A percentile compares a stretch with the other conserved stretches of the same genome.
phyloP scores from a whole-genome alignment of 1,284 basidiomycete species.

The Ceratobasidium sp. region DNA sequence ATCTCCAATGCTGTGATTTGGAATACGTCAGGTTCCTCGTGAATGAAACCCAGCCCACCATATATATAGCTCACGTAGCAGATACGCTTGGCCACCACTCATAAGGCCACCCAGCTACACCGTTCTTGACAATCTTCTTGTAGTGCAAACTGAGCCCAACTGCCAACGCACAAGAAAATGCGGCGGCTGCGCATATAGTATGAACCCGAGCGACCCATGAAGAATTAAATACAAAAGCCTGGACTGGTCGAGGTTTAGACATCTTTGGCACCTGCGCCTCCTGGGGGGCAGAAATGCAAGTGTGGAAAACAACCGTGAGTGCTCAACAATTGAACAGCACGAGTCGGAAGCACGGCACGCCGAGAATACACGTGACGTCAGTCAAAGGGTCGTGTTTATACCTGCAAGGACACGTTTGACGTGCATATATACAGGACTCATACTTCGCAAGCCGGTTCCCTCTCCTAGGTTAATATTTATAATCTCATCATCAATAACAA shows the following conservation, averaged over 20 bases:
- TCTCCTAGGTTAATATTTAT: background rate
- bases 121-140: slow-evolving; percentile 89
- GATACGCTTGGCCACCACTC: slow-evolving; percentile 96
- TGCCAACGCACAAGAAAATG: slow-evolving; percentile 76
- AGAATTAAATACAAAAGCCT: slow-evolving; percentile 56
- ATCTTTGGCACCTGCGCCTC: background rate
- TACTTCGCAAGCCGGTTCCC: background rate
- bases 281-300: background rate
- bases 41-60: slow-evolving; percentile 20
- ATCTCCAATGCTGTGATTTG: slow-evolving; percentile 77
- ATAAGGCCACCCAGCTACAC: slow-evolving; percentile 83
- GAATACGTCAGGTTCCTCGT: no score
- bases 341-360: slow-evolving; percentile 4
- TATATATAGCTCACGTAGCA: slow-evolving; percentile 79
- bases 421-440: background rate
- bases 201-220: slow-evolving; percentile 71
- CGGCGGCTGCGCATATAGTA: slow-evolving; percentile 73
- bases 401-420: slow-evolving; percentile 10
- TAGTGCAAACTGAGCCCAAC: slow-evolving; percentile 81
- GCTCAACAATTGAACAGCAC: background rate
- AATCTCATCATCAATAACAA: background rate
- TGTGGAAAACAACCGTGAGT: background rate
- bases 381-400: background rate
- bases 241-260: background rate
- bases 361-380: slow-evolving; percentile 26